A percentile compares a stretch with the other conserved stretches of the same genome.
These are phyloP conservation scores for Penicillium verhagenii DNA, from an alignment of 495 filamentous ascomycete genomes.

Conservation along the genomic window DNA sequence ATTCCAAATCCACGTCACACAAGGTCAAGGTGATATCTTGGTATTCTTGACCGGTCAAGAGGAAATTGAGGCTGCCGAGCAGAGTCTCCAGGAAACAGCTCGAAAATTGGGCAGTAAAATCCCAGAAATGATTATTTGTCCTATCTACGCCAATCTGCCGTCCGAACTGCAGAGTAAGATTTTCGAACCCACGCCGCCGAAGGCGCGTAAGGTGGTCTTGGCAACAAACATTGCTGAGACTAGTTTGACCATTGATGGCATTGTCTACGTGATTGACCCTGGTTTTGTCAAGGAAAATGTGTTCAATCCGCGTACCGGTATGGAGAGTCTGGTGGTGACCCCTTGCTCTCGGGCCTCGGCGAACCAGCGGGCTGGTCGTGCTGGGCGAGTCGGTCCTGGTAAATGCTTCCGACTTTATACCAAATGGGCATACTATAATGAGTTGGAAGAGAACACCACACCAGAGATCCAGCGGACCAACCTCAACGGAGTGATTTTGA, in stretches of 20 bases:
- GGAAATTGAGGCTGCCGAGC: conserved; percentile 83
- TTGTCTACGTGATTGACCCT: conserved; percentile 88
- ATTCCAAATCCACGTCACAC: conserved; percentile 93
- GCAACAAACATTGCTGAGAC: conserved; percentile 93
- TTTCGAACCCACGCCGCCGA: conserved; percentile 81
- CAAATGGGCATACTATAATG: conserved; percentile 90
- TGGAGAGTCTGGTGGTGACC: conserved; percentile 88
- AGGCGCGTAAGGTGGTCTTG: conserved; percentile 79
- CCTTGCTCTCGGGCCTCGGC: conserved; percentile 93
- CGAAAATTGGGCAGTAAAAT: conserved; percentile 78
- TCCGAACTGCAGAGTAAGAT: conserved; percentile 85
- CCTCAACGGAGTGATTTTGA: conserved; percentile 77
- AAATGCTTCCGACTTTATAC: conserved; percentile 97
- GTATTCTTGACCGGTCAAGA: conserved; percentile 90
- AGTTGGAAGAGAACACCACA: conserved; percentile 88
- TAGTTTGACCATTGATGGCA: conserved; percentile 83
- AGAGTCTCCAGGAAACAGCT: conserved; percentile 75
- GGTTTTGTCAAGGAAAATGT: conserved; percentile 96
- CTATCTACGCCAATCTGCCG: conserved; percentile 86
- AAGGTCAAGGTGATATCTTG: conserved; percentile 83
- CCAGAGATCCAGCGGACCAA: conserved; percentile 95
- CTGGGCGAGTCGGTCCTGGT: conserved; percentile 88
- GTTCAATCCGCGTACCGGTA: conserved; percentile 87
- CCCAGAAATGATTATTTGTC: conserved; percentile 82
- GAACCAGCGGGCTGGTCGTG: conserved; percentile 88